Evolutionary conservation across 2,329 filamentous ascomycete species (phyloP), one percentile per base, ranked within the genome.

Genomic region (Tolypocladium album): DNA sequence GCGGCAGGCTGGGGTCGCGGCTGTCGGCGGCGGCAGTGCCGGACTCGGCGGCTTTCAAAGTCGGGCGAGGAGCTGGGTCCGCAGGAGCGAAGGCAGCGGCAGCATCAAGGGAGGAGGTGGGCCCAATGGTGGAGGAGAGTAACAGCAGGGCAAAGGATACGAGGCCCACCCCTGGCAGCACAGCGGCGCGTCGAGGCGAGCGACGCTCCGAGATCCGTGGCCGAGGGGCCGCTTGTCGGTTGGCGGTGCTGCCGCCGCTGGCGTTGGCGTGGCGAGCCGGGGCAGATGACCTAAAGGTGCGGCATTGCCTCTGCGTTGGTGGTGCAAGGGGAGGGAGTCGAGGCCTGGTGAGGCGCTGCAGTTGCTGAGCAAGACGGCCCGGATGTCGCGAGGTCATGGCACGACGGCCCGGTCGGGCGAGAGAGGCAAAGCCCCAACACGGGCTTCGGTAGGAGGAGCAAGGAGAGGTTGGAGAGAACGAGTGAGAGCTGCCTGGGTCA

Each of bases 1-100:
- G 76, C 17, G 80, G 80, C 2, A 81, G 68, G 12, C 69, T 70
- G 2, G 77, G 73, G 63, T 78, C 75, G 40, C 73, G 73, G 57
- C 52, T 65, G 40, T 71, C 67, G n/a, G 60, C 43, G 22, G 53
- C 12, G 42, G 38, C 7, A 39, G 55, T n/a, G 55, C 55, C 12
- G 55, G 22, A 2, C 8, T 22, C 39, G 39, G 55, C 17, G 43
- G n/a, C 20, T 11, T 42, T 52, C 39, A 58, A 52, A 50, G 20
- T 31, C 36, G 57, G 52, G 42, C 50, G 42, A 8, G 61, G 56
- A 22, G 53, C 53, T n/a, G 55, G n/a, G 4, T 42, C 47, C 6
- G 39, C 58, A 8, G 55, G 36, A 24, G 58, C 47, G 47, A 22
- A 36, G 39, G 57, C 52, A 27, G 64, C 43, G 38, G 59, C 53